Base-by-base conservation (phyloP, 83 land plant species). In the Thuja plicata region DNA sequence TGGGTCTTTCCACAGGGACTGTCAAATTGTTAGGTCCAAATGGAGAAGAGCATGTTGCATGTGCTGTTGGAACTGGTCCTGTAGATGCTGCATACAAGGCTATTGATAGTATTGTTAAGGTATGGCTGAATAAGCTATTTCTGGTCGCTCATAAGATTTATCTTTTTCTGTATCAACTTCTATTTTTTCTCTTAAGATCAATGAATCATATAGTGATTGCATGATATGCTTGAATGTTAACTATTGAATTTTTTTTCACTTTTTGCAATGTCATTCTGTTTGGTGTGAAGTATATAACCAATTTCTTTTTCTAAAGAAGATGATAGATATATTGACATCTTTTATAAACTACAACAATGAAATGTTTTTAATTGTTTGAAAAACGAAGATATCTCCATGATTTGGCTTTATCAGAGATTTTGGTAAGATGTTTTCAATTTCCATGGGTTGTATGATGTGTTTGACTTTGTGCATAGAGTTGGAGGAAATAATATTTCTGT, bases 21-120 rank as follows among this genome's bases (percentile, higher is more conserved):
- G 98, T 97, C 38, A 97, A 97, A 88, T 91, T 98, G 38, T 62
- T 90, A 55, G 93, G 92, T 92, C 94, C 95, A 83, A 94, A 98
- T 92, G 95, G 97, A n/a, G 83, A 83, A 24, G 94, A 94, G 88
- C 94, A 94, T 88, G 87, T 98, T 86, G 97, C 94, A 10, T 93
- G 96, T 89, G 90, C 97, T 71, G 90, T 95, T 43, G 99, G 99
- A 88, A 97, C 99, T 35, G 99, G 99, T 6, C 99, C 99, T 37
- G 99, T 98, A 13, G 99, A 98, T 91, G 97, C 99, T 57, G 98
- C 99, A 43, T 97, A 97, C 90, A 98, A 98, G 90, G 99, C 99
- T 41, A 90, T 98, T 89, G 99, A 98, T 93, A 88, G 92, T 55
- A 93, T 97, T 87, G 95, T 97, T 45, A 88, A 97, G 99, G 99